A percentile compares a stretch with the other conserved stretches of the same genome.
Conservation (phyloP, 1,139 yeast species). For the Debaryomycetaceae sp. region DNA sequence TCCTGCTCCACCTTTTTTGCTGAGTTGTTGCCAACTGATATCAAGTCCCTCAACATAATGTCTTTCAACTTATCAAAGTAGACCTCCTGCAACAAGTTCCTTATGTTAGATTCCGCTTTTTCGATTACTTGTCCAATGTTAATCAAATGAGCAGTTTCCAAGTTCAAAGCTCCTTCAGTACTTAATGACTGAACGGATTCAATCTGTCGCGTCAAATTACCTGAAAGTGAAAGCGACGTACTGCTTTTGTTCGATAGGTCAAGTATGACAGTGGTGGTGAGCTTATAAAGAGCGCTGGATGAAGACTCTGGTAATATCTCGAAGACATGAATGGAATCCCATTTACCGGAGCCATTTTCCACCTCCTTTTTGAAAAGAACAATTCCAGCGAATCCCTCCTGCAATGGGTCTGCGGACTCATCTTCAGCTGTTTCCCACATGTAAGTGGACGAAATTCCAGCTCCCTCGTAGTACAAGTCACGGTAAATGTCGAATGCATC, state of each 20-base stretch:
- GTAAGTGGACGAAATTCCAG: conserved; percentile 80
- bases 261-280: conserved; percentile 86
- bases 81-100: conserved; percentile 87
- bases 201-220: conserved; percentile 81
- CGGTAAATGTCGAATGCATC: conserved; percentile 91
- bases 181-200: conserved; percentile 44
- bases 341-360: conserved; percentile 53
- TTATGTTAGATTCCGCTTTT: conserved; percentile 81
- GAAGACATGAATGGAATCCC: conserved; percentile 94
- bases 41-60: conserved; percentile 63
- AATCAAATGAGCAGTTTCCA: conserved; percentile 68
- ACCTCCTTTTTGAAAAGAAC: conserved; percentile 75
- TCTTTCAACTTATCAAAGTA: conserved; percentile 94
- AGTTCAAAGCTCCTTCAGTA: conserved; percentile 33
- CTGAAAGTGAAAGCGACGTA: conserved; percentile 58
- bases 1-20: conserved; percentile 36
- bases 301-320: conserved; percentile 58
- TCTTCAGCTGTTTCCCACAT: conserved; percentile 78
- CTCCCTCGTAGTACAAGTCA: conserved; percentile 93
- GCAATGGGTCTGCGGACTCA: conserved; percentile 33
- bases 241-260: conserved; percentile 44
- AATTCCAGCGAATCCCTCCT: conserved; percentile 78
- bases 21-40: conserved; percentile 48
- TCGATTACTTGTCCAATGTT: conserved; percentile 85
- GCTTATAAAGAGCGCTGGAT: conserved; percentile 56